Evolutionary conservation across 1,284 basidiomycete species (phyloP).

Genomic region (Tylopilus sp.): DNA sequence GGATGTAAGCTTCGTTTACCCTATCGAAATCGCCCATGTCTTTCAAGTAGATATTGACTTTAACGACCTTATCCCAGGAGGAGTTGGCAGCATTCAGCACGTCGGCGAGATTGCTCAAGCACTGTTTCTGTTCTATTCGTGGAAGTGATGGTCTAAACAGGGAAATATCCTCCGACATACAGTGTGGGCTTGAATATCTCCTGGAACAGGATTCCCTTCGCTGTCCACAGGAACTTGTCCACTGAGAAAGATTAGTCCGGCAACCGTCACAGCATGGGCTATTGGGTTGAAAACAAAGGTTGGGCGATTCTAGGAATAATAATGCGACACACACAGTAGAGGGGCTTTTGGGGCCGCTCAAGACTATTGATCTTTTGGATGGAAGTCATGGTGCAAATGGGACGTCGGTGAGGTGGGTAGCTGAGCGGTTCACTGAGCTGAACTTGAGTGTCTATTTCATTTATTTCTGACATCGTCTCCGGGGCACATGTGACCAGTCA

Average conservation of each 20-base stretch:
- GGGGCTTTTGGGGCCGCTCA: slow-evolving; percentile 41
- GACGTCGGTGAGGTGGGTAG: neutral
- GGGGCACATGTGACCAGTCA: neutral
- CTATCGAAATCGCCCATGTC: slow-evolving; percentile 53
- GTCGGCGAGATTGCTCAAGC: slow-evolving; percentile 50
- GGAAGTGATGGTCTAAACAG: neutral
- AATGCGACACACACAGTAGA: slow-evolving; percentile 43
- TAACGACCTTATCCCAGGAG: slow-evolving; percentile 51
- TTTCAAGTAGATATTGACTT: slow-evolving; percentile 58
- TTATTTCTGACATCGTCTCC: slow-evolving; percentile 2
- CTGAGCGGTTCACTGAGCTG: neutral
- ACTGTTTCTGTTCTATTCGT: slow-evolving; percentile 43
- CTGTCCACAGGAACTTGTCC: slow-evolving; percentile 53
- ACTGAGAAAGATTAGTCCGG: slow-evolving; percentile 56
- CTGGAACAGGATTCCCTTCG: slow-evolving; percentile 45
- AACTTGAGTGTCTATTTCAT: slow-evolving; percentile 1
- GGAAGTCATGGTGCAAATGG: slow-evolving; percentile 34
- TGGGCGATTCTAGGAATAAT: neutral
- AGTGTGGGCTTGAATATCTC: slow-evolving; percentile 56
- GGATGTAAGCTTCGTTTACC: slow-evolving; percentile 57
- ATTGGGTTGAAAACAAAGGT: slow-evolving; percentile 2
- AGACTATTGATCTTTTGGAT: slow-evolving; percentile 50
- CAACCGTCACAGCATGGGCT: slow-evolving; percentile 56
- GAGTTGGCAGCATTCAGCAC: slow-evolving; percentile 51
- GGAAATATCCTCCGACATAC: slow-evolving; percentile 33